These are phyloP conservation scores for Mycosarcoma maydis DNA, from an alignment of 1,284 basidiomycete genomes.

Conservation along the genomic window DNA sequence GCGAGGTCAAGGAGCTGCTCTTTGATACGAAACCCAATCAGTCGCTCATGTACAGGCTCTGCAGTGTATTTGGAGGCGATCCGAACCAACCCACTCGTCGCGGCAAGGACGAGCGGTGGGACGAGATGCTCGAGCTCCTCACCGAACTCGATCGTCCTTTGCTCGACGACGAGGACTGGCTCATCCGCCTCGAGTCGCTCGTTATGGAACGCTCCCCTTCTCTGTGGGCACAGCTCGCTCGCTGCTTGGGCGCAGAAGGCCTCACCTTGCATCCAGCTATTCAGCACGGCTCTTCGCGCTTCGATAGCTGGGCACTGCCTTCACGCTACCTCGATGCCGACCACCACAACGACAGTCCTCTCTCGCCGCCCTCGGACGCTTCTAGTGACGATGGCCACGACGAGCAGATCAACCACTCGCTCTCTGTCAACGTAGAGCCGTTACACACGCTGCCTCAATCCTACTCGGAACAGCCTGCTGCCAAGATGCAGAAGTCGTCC, in stretches of 20 bases:
- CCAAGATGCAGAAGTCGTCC: conserved; percentile 20
- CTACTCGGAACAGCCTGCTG: conserved; percentile 34
- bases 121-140: conserved; percentile 48
- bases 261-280: conserved; percentile 12
- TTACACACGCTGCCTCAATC: conserved; percentile 19
- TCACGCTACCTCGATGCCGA: conserved; percentile 6
- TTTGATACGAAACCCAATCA: conserved; percentile 41
- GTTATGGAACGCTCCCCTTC: conserved; percentile 39
- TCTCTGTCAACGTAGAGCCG: conserved; percentile 32
- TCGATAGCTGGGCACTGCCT: conserved; percentile 44
- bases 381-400: conserved; percentile 21
- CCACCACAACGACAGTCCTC: conserved; percentile 15
- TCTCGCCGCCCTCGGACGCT: conserved; percentile 13
- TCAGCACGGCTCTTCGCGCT: conserved; percentile 16
- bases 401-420: background rate
- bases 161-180: conserved; percentile 48
- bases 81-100: conserved; percentile 5
- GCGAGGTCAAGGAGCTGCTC: conserved; percentile 41
- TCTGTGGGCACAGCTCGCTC: conserved; percentile 39
- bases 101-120: conserved; percentile 41
- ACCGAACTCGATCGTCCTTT: conserved; percentile 35
- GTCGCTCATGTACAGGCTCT: conserved; percentile 29
- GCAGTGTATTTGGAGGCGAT: conserved; percentile 41
- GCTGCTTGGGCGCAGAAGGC: conserved; percentile 44
- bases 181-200: conserved; percentile 29